Percentiles rank a stretch among this genome's conserved stretches.
Evolutionary conservation across 208 protist species (phyloP).

Genomic region (Trypanosoma theileri): DNA sequence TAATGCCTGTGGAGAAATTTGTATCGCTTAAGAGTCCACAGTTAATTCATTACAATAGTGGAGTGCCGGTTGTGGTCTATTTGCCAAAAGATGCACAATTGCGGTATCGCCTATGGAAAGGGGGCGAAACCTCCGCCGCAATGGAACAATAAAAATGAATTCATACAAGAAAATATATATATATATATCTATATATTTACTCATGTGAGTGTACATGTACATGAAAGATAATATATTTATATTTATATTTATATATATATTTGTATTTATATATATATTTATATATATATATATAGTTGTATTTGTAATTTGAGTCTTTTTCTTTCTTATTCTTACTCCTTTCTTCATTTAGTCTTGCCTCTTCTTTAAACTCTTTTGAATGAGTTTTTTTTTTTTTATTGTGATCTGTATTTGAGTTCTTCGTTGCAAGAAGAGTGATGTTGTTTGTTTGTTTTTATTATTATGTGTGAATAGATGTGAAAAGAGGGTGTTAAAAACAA

Average conservation of each 20-base stretch:
- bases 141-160: conserved; percentile 17
- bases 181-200: conserved; percentile 1
- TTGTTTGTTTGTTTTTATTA: too few species aligned
- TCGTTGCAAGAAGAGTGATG: too few species aligned
- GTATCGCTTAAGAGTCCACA: conserved; percentile 39
- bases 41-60: conserved; percentile 51
- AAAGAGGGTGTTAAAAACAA: too few species aligned
- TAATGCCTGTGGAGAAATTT: conserved; percentile 31
- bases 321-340: too few species aligned
- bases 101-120: conserved; percentile 61
- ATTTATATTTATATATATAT: neutral
- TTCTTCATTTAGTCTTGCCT: too few species aligned
- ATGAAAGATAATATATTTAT: conserved; percentile 2
- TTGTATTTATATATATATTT: neutral
- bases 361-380: too few species aligned
- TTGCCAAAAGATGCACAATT: conserved; percentile 57
- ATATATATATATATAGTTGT: neutral
- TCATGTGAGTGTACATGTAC: neutral
- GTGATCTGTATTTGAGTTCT: too few species aligned
- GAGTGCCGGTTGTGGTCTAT: conserved; percentile 64
- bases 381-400: too few species aligned
- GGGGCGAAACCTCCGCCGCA: conserved; percentile 30
- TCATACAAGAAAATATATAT: neutral
- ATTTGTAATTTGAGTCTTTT: neutral
- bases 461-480: too few species aligned